These are phyloP conservation scores for Syzygium aromaticum DNA, from an alignment of 345 rosid species.

Conservation along the genomic window DNA sequence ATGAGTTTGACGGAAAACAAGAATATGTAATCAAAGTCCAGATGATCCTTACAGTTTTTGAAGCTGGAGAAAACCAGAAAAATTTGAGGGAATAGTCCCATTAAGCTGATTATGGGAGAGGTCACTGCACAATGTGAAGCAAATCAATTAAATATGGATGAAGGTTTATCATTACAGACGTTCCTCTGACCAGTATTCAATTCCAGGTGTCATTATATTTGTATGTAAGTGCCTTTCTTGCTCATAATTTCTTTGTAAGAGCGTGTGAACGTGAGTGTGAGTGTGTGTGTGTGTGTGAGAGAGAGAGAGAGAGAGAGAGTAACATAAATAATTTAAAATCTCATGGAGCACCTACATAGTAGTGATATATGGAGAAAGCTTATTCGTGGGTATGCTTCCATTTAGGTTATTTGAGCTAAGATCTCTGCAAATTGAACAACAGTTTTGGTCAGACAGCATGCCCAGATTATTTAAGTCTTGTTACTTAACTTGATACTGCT, in stretches of 20 bases:
- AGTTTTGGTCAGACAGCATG: not conserved
- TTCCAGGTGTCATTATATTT: not conserved
- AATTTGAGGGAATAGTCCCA: constrained; percentile 45
- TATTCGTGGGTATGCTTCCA: constrained; percentile 62
- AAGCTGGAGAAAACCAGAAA: constrained; percentile 42
- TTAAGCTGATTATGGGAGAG: constrained; percentile 40
- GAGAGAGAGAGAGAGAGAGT: not conserved
- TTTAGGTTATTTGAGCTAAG: constrained; percentile 70
- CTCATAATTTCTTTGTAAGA: not conserved
- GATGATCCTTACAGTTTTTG: constrained; percentile 40
- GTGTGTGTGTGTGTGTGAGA: not conserved
- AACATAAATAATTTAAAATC: not conserved
- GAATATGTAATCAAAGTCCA: not conserved
- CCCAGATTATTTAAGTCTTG: not conserved
- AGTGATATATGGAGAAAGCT: constrained; percentile 58
- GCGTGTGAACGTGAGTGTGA: not conserved
- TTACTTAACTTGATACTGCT: not conserved
- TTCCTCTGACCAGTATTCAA: not conserved
- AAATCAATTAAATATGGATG: not conserved
- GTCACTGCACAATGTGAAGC: constrained; percentile 24
- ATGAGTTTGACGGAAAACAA: not conserved
- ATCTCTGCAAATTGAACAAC: constrained; percentile 42
- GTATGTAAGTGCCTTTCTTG: not conserved
- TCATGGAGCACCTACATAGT: constrained; percentile 51
- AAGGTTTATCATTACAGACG: not conserved